A percentile compares a stretch with the other conserved stretches of the same genome.
Evolutionary conservation across 495 filamentous ascomycete species (phyloP).

Genomic region (Penicillium diatomitis): DNA sequence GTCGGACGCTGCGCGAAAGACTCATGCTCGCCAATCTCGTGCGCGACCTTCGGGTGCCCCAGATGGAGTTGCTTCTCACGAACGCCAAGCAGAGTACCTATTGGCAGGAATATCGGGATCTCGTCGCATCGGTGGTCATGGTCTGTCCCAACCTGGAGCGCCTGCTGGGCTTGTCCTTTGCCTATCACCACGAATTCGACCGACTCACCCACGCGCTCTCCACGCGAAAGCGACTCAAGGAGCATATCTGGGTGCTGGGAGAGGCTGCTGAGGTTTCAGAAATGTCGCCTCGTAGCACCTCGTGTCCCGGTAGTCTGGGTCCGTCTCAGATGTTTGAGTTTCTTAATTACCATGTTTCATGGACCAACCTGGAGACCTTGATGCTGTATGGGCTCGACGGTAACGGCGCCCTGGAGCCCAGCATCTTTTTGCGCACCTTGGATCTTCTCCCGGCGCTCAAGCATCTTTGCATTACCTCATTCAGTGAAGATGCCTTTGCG

Average conservation of each 20-base stretch:
- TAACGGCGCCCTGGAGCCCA: slow-evolving; percentile 53
- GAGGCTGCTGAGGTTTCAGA: slow-evolving; percentile 38
- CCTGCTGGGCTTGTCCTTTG: slow-evolving; percentile 59
- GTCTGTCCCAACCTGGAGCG: slow-evolving; percentile 77
- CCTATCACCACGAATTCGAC: slow-evolving; percentile 64
- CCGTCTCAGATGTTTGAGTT: slow-evolving; percentile 58
- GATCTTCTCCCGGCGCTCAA: slow-evolving; percentile 58
- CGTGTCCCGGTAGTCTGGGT: slow-evolving; percentile 46
- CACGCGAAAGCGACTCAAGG: slow-evolving; percentile 61
- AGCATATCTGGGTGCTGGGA: slow-evolving; percentile 70
- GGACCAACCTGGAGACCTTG: slow-evolving; percentile 63
- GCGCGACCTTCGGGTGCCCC: slow-evolving; percentile 62
- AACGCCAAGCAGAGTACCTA: slow-evolving; percentile 36
- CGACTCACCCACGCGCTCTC: slow-evolving; percentile 72
- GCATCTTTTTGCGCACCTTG: slow-evolving; percentile 60
- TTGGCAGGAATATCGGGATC: slow-evolving; percentile 55
- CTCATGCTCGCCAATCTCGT: slow-evolving; percentile 64
- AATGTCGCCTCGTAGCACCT: slow-evolving; percentile 34
- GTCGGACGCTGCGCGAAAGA: slow-evolving; percentile 65
- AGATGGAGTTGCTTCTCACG: slow-evolving; percentile 42
- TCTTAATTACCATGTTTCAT: slow-evolving; percentile 58
- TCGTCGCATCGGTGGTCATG: slow-evolving; percentile 75
- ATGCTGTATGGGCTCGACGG: slow-evolving; percentile 55
- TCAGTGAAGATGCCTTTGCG: slow-evolving; percentile 64
- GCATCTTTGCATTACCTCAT: slow-evolving; percentile 65